Evolutionary conservation across 371 early-diverging fungal species (phyloP), one percentile per base, ranked within the genome.

Genomic region (Mycotypha africana): DNA sequence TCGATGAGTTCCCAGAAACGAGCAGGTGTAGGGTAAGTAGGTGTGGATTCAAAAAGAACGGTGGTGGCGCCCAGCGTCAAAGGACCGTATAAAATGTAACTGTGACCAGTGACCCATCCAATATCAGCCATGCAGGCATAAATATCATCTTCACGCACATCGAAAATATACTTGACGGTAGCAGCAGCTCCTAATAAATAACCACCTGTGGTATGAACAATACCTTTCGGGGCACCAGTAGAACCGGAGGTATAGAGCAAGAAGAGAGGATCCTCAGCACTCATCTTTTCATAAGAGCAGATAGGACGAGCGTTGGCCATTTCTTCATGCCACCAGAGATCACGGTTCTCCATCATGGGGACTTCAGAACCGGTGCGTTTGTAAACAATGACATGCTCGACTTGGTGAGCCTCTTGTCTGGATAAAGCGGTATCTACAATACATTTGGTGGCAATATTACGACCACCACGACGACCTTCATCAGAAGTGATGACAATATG

Each of bases 181-280:
- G 87, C 70, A 10, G 86, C 79, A 12, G 92, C 95, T 28, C 97
- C 95, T 4, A 98, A 69, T 4, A 98, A 70, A 54, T 98, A 99
- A 25, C 99, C 99, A 36, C 82, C 99, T 2, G 96, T 92, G 24
- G 97, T 85, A 65, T 96, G 95, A 41, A 91, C 62, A 23, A 95
- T 76, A 43, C 95, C 96, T 69, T 96, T 96, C 50, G 99, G 99
- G 62, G 88, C 92, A 31, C 99, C 96, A n/a, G 95, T 93, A 21
- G 89, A 88, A 2, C 95, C 97, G 25, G 91, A 91, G n/a, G 99
- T 98, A 75, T 99, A 98, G 22, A 99, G 80, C 62, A 97, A 80
- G 75, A 98, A 99, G 19, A 98, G 70, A 10, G 96, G 95, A 61
- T 98, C 95, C 59, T 98, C 98, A 12, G 94, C 69, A 49, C 79